Evolutionary conservation across 169 alveolate genomes (phyloP).

Genomic region (Cyclospora cayetanensis): DNA sequence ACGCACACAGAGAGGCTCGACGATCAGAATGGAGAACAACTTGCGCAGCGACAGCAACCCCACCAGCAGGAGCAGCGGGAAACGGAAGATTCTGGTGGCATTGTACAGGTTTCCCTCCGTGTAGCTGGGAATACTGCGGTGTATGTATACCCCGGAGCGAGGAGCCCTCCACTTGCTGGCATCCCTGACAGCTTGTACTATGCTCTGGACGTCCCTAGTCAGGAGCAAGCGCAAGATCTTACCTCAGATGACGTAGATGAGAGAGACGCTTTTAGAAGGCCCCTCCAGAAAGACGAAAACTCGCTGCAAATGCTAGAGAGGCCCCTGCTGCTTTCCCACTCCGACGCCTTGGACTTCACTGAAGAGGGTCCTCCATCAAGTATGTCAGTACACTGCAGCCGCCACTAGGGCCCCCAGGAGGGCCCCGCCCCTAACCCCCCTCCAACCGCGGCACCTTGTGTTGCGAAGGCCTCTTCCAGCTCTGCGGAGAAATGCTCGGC

Average conservation of each 20-base stretch:
- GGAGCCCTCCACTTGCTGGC: not conserved
- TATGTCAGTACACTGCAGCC: not conserved
- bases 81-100: not conserved
- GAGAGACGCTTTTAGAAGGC: too few species aligned
- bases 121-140: not conserved
- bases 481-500: too few species aligned
- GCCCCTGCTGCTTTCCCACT: not conserved
- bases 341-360: not conserved
- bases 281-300: not conserved
- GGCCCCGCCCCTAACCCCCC: not conserved
- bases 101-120: not conserved
- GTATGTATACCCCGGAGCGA: conserved; percentile 2
- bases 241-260: too few species aligned
- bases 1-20: too few species aligned
- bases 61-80: conserved; percentile 13
- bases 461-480: not conserved
- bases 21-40: too few species aligned
- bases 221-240: too few species aligned
- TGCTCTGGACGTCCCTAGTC: not conserved
- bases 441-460: not conserved
- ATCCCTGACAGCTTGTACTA: not conserved
- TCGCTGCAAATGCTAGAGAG: not conserved
- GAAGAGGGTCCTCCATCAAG: not conserved
- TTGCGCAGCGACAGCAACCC: not conserved
- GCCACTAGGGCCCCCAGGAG: not conserved